phyloP scores from a whole-genome alignment of 352 stramenopile genomes.

The Aphanomyces cochlioides region DNA sequence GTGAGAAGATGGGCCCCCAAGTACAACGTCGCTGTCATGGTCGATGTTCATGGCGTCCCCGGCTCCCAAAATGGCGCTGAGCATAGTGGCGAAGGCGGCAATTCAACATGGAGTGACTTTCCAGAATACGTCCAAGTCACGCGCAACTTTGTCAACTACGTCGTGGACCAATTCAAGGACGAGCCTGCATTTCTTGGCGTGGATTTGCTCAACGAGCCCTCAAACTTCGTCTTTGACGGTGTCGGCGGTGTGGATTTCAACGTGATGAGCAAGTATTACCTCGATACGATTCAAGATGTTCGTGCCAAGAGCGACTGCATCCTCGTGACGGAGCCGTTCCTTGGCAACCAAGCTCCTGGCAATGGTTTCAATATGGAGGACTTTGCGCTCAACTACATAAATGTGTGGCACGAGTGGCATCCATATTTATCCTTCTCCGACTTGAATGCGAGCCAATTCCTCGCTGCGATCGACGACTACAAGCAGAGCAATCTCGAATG shows the following conservation, averaged over 20 bases:
- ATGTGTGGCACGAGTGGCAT: constrained; percentile 83
- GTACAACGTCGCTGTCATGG: constrained; percentile 49
- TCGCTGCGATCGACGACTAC: constrained; percentile 47
- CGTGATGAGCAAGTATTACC: constrained; percentile 71
- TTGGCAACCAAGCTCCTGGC: constrained; percentile 43
- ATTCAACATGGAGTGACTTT: constrained; percentile 47
- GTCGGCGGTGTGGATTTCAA: constrained; percentile 45
- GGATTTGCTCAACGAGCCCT: constrained; percentile 68
- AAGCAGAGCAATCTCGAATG: constrained; percentile 31
- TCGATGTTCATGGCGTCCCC: constrained; percentile 62
- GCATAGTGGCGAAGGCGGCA: constrained; percentile 53
- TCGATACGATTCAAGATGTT: constrained; percentile 56
- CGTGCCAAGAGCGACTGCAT: constrained; percentile 62
- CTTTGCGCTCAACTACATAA: constrained; percentile 50
- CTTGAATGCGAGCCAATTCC: constrained; percentile 28
- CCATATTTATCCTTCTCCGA: constrained; percentile 62
- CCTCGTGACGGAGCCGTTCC: constrained; percentile 47
- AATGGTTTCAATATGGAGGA: constrained; percentile 44
- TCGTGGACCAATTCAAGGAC: constrained; percentile 61
- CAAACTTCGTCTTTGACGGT: constrained; percentile 17
- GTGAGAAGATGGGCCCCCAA: constrained; percentile 46
- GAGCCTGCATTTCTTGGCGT: constrained; percentile 72
- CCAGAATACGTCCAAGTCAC: constrained; percentile 61
- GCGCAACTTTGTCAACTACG: constrained; percentile 42
- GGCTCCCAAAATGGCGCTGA: constrained; percentile 74